phyloP scores from a whole-genome alignment of 2,329 filamentous ascomycete species.

The Hypomyces rosellus region DNA sequence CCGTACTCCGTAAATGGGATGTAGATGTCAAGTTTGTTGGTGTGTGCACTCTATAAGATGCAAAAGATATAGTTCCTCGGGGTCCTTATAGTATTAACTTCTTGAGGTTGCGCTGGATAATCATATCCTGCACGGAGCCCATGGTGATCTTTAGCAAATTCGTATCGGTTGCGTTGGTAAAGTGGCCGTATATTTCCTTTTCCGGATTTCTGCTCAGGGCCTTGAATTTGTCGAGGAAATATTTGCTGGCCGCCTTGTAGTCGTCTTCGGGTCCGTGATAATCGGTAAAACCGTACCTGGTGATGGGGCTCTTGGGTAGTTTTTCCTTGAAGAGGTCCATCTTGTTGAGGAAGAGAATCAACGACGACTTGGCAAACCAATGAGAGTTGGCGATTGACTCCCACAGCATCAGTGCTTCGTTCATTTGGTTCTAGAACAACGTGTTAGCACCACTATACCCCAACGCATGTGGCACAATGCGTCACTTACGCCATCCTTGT shows the following conservation, averaged over 20 bases:
- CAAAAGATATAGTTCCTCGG: background rate
- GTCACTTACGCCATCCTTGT: conserved; percentile 81
- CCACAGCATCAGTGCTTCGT: conserved; percentile 81
- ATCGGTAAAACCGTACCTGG: conserved; percentile 69
- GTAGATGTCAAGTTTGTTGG: background rate
- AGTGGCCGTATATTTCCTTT: conserved; percentile 58
- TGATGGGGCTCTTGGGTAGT: conserved; percentile 62
- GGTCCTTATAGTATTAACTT: conserved; percentile 52
- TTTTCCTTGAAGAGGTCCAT: conserved; percentile 81
- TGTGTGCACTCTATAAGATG: background rate
- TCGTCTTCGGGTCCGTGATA: conserved; percentile 67
- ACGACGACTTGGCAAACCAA: conserved; percentile 76
- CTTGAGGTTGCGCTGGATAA: conserved; percentile 77
- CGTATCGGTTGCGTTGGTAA: conserved; percentile 58
- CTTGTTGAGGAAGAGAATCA: conserved; percentile 83
- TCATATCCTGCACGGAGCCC: conserved; percentile 81
- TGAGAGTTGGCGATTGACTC: conserved; percentile 81
- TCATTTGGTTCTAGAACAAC: conserved; percentile 71
- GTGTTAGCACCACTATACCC: conserved; percentile 13
- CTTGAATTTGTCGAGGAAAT: conserved; percentile 76
- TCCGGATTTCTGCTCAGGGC: conserved; percentile 65
- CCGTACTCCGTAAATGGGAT: too few relatives aligned
- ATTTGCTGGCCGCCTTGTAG: conserved; percentile 69
- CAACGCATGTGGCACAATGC: background rate
- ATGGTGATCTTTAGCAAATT: conserved; percentile 81